A percentile compares a stretch with the other conserved stretches of the same genome.
Evolutionary conservation across 2,329 filamentous ascomycete species (phyloP).

Genomic region (Plenodomus biglobosus): DNA sequence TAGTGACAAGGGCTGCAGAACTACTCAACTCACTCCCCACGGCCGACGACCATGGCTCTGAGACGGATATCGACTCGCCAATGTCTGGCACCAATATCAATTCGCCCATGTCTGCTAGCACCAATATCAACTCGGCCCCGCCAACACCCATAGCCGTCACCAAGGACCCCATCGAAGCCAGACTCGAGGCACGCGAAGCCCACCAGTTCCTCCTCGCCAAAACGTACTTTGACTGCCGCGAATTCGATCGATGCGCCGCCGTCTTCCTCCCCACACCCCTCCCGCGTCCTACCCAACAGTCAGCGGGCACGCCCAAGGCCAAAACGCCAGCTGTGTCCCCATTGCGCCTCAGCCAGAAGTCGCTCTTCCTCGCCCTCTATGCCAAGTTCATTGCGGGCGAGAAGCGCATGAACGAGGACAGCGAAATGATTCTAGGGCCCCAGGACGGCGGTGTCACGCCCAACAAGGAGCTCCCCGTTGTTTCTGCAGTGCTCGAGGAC

Average conservation of each 20-base stretch:
- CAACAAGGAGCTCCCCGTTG: conserved; percentile 79
- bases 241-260: conserved; percentile 90
- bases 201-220: conserved; percentile 88
- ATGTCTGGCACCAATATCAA: conserved; percentile 63
- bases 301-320: conserved; percentile 43
- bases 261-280: conserved; percentile 83
- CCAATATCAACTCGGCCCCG: no score
- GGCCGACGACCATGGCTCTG: conserved; percentile 61
- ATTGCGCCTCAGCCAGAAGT: conserved; percentile 76
- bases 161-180: conserved; percentile 69
- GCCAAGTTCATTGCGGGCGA: conserved; percentile 91
- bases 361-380: conserved; percentile 88
- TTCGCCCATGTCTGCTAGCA: conserved; percentile 59
- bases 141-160: conserved; percentile 52
- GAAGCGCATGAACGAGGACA: conserved; percentile 94
- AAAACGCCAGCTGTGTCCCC: conserved; percentile 42
- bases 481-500: conserved; percentile 74
- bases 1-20: conserved; percentile 77
- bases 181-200: conserved; percentile 75
- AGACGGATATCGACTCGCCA: conserved; percentile 61
- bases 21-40: conserved; percentile 78
- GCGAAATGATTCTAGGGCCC: conserved; percentile 94
- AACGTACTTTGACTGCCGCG: conserved; percentile 90
- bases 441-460: conserved; percentile 80
- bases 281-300: conserved; percentile 64